Base-by-base conservation (phyloP, 2,329 filamentous ascomycete species). In the Cladosporium sp. region DNA sequence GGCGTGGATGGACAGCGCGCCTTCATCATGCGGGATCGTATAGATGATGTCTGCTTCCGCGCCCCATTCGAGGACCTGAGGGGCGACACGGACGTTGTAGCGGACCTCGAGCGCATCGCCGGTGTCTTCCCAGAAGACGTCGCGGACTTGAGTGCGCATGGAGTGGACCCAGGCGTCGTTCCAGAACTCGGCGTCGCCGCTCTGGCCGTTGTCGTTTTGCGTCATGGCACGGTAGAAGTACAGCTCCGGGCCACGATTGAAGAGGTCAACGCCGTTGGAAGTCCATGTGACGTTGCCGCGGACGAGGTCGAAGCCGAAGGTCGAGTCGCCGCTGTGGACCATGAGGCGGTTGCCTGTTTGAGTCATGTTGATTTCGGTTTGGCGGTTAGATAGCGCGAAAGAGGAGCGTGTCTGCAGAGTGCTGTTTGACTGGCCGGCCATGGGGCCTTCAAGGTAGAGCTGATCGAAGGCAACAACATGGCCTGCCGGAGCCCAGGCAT, bases 141-240 rank as follows among this genome's bases (percentile, higher is more conserved):
- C 53, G 14, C 59, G 55, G 9, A 61, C 62, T 32, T 62, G 53
- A 0, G 55, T 40, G 13, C 19, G 48, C 8, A 60, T 61, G 3
- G 59, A 51, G 45, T 60, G 58, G 3, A 64, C 44, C 19, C 59
- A 50, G n/a, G 40, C 46, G 2, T 57, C 55, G 42, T 75, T 69
- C 82, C 83, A 86, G 57, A 84, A 79, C 5, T 74, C 75, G 4
- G 49, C 49, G 18, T 52, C 43, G 2, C 78, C 72, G 11, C 79
- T 77, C 11, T 68, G 61, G 0, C 77, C 74, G 0, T 72, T 69
- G 61, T 87, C 84, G 59, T 87, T 87, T 65, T 87, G 81, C 0
- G 83, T 86, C n/a, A 77, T 76, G 0, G 83, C 79, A 3, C 83
- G 79, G 76, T 82, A 86, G 67, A 86, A 80, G 7, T 48, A 58